Conservation (phyloP, 345 rosid genomes). For the Lenwebbia sp. region DNA sequence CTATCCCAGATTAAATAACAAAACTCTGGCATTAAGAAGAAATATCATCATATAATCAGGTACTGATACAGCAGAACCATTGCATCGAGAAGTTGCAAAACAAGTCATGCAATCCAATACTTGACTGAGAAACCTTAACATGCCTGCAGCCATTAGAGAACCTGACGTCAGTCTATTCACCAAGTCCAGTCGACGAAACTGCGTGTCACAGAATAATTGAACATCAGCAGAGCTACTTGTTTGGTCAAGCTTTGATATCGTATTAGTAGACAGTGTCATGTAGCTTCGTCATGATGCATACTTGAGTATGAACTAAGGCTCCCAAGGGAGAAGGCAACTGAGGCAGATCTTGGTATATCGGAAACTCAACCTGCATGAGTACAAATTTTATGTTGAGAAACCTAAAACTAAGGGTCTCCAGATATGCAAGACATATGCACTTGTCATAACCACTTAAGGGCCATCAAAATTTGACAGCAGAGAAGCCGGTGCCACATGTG, state of each 20-base stretch:
- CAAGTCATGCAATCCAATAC: neutral
- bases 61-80: no score
- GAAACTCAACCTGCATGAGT: constrained; percentile 48
- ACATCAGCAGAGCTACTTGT: neutral
- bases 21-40: no score
- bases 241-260: neutral
- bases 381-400: neutral
- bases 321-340: constrained; percentile 56
- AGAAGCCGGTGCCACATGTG: neutral
- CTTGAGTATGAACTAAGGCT: constrained; percentile 37
- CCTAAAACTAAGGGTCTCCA: neutral
- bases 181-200: constrained; percentile 37
- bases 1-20: no score
- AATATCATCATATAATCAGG: no score
- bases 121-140: neutral
- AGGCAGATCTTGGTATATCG: constrained; percentile 44
- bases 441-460: neutral
- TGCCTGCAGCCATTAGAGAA: constrained; percentile 56
- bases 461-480: neutral
- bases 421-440: neutral
- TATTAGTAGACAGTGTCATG: neutral
- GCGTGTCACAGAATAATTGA: constrained; percentile 1
- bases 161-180: constrained; percentile 40
- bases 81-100: no score
- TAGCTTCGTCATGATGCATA: constrained; percentile 3